Percentiles rank a stretch among this genome's conserved stretches.
Conservation (phyloP, 805 yeast species). For the Candida morakotiae region DNA sequence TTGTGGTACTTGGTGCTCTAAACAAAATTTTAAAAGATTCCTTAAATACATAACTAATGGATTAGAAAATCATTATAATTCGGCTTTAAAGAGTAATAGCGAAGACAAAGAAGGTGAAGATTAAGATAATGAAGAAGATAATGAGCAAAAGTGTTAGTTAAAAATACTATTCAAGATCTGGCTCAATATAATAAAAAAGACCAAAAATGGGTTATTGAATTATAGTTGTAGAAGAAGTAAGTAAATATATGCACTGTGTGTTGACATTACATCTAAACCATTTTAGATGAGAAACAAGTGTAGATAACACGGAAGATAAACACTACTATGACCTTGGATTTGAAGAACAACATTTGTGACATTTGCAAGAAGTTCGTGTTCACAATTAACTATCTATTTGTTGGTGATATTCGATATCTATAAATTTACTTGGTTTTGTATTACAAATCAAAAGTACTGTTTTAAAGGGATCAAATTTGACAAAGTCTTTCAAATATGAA, state of each 20-base stretch:
- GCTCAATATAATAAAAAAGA: constrained; percentile 38
- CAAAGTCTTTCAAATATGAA: too few relatives aligned
- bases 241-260: not conserved
- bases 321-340: too few relatives aligned
- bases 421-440: too few relatives aligned
- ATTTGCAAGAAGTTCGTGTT: too few relatives aligned
- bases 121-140: constrained; percentile 34
- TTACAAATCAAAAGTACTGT: too few relatives aligned
- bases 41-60: constrained; percentile 26
- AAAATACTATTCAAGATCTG: constrained; percentile 48
- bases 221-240: constrained; percentile 3
- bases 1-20: constrained; percentile 43
- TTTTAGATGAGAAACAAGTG: too few relatives aligned
- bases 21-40: constrained; percentile 17
- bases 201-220: constrained; percentile 26
- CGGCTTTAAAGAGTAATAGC: constrained; percentile 44
- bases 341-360: too few relatives aligned
- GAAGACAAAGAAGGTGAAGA: constrained; percentile 40
- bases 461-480: too few relatives aligned
- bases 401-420: too few relatives aligned
- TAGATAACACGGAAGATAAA: too few relatives aligned
- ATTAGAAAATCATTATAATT: constrained; percentile 38
- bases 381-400: too few relatives aligned
- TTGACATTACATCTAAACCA: too few relatives aligned
- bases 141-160: constrained; percentile 50